Conservation (phyloP, 2,329 filamentous ascomycete genomes). For the Cytospora schulzeri region DNA sequence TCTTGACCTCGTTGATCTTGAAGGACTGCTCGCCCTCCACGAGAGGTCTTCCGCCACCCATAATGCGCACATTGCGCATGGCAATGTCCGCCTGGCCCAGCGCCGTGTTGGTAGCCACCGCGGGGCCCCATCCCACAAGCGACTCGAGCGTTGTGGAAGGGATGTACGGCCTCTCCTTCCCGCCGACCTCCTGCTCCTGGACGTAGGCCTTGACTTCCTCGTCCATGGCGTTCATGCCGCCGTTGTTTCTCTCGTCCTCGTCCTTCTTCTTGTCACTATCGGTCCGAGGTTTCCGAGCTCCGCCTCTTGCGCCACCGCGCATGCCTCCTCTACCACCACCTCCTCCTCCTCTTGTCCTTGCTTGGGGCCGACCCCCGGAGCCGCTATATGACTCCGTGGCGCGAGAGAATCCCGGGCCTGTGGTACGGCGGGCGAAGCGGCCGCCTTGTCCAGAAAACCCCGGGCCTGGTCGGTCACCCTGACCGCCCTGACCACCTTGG, state of each 20-base stretch:
- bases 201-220: conserved; percentile 34
- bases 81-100: conserved; percentile 39
- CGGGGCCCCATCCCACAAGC: conserved; percentile 43
- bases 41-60: conserved; percentile 42
- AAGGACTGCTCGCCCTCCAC: conserved; percentile 31
- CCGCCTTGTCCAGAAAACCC: not conserved
- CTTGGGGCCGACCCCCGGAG: not conserved
- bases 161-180: conserved; percentile 36
- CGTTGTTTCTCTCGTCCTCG: not conserved
- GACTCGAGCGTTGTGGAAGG: conserved; percentile 39
- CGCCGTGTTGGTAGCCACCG: conserved; percentile 38
- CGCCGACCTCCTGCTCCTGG: conserved; percentile 33
- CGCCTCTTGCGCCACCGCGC: not conserved
- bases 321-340: not conserved
- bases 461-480: too few relatives aligned
- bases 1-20: conserved; percentile 32
- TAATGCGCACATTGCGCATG: conserved; percentile 42
- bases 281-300: not conserved
- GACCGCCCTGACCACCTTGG: not conserved
- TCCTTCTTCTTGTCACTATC: conserved; percentile 16
- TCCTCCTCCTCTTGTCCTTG: not conserved
- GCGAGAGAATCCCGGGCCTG: not conserved
- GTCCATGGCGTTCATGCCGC: conserved; percentile 22
- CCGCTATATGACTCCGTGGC: not conserved
- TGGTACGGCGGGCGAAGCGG: not conserved